These are phyloP conservation scores for Pichia gijzeniarum DNA, from an alignment of 805 yeast species.

Conservation along the genomic window DNA sequence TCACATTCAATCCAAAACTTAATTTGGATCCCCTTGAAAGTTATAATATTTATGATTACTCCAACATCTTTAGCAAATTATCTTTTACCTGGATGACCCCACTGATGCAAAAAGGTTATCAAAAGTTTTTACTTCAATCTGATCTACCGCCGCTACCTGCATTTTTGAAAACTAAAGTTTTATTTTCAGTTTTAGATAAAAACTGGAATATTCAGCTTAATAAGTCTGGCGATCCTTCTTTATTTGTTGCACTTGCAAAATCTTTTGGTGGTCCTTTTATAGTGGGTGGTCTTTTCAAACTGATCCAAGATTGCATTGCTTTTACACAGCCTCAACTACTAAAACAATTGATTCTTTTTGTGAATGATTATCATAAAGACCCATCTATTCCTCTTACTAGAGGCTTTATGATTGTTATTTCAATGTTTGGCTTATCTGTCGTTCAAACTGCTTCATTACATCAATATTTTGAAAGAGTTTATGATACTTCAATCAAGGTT, in stretches of 20 bases:
- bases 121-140: conserved; percentile 36
- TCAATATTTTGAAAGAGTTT: conserved; percentile 70
- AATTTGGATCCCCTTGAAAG: conserved; percentile 30
- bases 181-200: conserved; percentile 43
- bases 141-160: conserved; percentile 81
- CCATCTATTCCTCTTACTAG: conserved; percentile 54
- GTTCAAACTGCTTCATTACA: conserved; percentile 71
- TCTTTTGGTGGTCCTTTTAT: conserved; percentile 73
- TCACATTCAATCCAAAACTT: conserved; percentile 32
- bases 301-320: conserved; percentile 69
- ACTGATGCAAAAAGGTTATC: conserved; percentile 47
- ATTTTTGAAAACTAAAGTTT: conserved; percentile 48
- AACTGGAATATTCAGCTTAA: conserved; percentile 55
- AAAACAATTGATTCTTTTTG: conserved; percentile 55
- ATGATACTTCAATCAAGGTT: conserved; percentile 71
- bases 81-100: conserved; percentile 58
- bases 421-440: conserved; percentile 73
- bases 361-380: conserved; percentile 42
- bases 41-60: conserved; percentile 38
- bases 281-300: conserved; percentile 67
- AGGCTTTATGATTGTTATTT: conserved; percentile 69
- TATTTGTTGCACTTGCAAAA: conserved; percentile 43
- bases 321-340: conserved; percentile 85
- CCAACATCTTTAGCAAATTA: conserved; percentile 46
- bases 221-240: conserved; percentile 27